phyloP scores from a whole-genome alignment of 768 basidiomycete species.

The Russula abietina region DNA sequence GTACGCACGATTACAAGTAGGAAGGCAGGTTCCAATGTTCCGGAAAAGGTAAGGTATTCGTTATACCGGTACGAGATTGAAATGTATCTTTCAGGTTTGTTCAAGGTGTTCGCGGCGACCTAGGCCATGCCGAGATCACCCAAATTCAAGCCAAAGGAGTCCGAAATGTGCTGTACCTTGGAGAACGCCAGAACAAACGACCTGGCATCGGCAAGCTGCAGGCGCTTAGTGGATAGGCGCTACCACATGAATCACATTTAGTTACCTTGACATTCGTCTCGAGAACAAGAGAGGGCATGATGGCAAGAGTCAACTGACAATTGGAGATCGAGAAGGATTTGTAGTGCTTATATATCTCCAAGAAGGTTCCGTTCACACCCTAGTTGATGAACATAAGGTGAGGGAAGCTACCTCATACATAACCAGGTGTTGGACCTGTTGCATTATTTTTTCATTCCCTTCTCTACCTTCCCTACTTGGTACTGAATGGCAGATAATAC shows the following conservation, averaged over 20 bases:
- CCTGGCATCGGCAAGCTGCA: constrained; percentile 8
- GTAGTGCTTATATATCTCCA: background rate
- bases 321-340: background rate
- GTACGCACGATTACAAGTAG: constrained; percentile 50
- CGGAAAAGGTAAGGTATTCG: constrained; percentile 53
- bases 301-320: background rate
- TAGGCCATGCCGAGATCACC: constrained; percentile 25
- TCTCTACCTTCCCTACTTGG: too few relatives aligned
- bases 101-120: constrained; percentile 48
- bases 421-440: too few relatives aligned
- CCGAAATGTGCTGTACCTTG: constrained; percentile 12
- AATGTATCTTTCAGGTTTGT: constrained; percentile 52
- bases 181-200: constrained; percentile 16
- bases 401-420: too few relatives aligned
- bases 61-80: constrained; percentile 51
- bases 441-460: too few relatives aligned
- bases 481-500: too few relatives aligned
- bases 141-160: background rate
- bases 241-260: background rate
- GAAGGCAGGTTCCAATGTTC: constrained; percentile 63
- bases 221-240: background rate
- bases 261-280: constrained; percentile 23
- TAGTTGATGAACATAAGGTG: too few relatives aligned
- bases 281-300: constrained; percentile 19
- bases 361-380: background rate